phyloP scores from a whole-genome alignment of 208 protist species.

The Leishmania guyanensis region DNA sequence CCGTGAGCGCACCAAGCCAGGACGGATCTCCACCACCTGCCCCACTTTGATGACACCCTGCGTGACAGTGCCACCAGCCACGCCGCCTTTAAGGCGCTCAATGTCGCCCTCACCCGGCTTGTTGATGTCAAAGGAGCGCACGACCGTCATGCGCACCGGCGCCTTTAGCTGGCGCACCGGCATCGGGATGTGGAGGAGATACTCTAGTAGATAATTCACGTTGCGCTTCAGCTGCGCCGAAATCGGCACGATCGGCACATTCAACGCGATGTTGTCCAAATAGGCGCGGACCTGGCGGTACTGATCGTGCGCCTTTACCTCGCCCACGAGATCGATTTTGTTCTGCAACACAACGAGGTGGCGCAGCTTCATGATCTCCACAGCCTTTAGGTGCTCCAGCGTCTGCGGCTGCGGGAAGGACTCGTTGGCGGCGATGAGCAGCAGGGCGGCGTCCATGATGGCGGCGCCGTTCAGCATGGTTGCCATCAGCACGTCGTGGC shows the following conservation, averaged over 20 bases:
- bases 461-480: constrained; percentile 99
- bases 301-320: constrained; percentile 95
- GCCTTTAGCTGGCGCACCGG: constrained; percentile 96
- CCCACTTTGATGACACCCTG: constrained; percentile 97
- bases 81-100: constrained; percentile 96
- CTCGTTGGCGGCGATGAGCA: constrained; percentile 99
- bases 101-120: constrained; percentile 97
- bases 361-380: constrained; percentile 99
- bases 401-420: constrained; percentile 97
- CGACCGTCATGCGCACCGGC: constrained; percentile 97
- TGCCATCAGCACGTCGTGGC: constrained; percentile 99
- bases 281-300: constrained; percentile 95
- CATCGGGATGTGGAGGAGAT: constrained; percentile 98
- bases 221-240: constrained; percentile 99
- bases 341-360: constrained; percentile 99
- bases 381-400: constrained; percentile 97
- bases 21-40: constrained; percentile 99
- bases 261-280: constrained; percentile 92
- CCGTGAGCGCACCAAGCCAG: constrained; percentile 92
- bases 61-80: constrained; percentile 98
- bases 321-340: constrained; percentile 99
- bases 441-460: constrained; percentile 99
- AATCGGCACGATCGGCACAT: constrained; percentile 98
- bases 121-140: constrained; percentile 99
- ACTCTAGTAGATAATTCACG: constrained; percentile 98